Evolutionary conservation across 208 protist genomes (phyloP), one percentile per base, ranked within the genome.

Genomic region (Acanthamoeba sp.): DNA sequence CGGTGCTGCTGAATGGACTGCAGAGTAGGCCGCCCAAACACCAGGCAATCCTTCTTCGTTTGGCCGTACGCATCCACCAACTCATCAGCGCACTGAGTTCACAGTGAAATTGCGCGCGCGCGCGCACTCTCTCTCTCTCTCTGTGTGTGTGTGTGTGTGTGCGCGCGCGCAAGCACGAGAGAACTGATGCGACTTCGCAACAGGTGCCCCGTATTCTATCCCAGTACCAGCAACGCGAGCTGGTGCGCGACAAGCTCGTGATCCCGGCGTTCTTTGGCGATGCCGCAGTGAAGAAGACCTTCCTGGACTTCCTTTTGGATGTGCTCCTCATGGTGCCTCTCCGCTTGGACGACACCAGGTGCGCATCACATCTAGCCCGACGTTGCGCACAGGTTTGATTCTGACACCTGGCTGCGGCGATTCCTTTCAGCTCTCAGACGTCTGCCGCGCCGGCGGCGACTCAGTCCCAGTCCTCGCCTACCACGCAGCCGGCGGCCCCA

Each of bases 21-120:
- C 32, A 29, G 27, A 69, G 45, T 9, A 55, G 59, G n/a, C 32
- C 87, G 40, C 22, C 34, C 57, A 92, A 92, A 48, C 87, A 92
- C 38, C 87, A 92, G 87, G 87, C 87, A 24, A 76, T 92, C 20
- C 66, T 92, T 14, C 87, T 92, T 52, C 87, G 87, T 42, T 48
- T 92, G 66, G 57, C 62, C 2, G 87, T 92, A 76, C 87, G 48
- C 38, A 10, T 55, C 29, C 38, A 9, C 76, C n/a, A n/a, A n/a
- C n/a, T n/a, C n/a, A n/a, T n/a, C n/a, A n/a, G n/a, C n/a, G n/a
- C n/a, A n/a, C n/a, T n/a, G n/a, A n/a, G n/a, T n/a, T n/a, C n/a
- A n/a, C n/a, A n/a, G n/a, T n/a, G n/a, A n/a, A n/a, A n/a, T n/a
- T n/a, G n/a, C n/a, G n/a, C n/a, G n/a, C n/a, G n/a, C n/a, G 14